Evolutionary conservation across 2,329 filamentous ascomycete genomes (phyloP), one percentile per base, ranked within the genome.

Genomic region (Aspergillus tubingensis): DNA sequence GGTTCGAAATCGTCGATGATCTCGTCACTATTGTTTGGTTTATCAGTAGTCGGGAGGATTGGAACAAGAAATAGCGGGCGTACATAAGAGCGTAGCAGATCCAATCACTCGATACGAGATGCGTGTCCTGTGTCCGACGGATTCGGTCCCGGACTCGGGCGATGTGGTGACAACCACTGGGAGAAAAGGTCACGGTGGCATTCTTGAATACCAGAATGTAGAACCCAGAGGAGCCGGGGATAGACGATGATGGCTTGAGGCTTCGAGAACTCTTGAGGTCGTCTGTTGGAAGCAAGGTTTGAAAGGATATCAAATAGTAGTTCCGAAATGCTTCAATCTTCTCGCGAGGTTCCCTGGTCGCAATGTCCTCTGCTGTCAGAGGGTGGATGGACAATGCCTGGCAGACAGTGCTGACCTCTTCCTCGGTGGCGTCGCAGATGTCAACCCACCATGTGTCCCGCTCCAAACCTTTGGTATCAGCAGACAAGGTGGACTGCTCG

Each of bases 21-120:
- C 72, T 98, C 91, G 76, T 99, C 95, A 72, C 89, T 91, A 60
- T 7, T 23, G 1, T 27, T 15, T 23, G 3, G 5, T 2, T 4
- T 3, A 10, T 36, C 2, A 30, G 39, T 41, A 25, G 5, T 10
- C 23, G 19, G 13, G 48, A 3, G 3, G 36, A 11, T 17, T 13
- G 7, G 8, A 10, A 51, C 21, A 62, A 10, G 13, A 15, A 6
- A 11, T 11, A 8, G 43, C 17, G 2, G 56, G 79, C 88, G 81
- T 81, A 92, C 89, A 98, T 97, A 67, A 99, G 82, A 36, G 95
- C 95, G 74, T 99, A 99, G 80, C 95, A 98, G 69, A 98, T 94
- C 93, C 95, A 99, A 78, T 98, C 95, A 67, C 92, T 92, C 70
- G 91, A 95, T 43, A 98, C 82, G 62, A 92, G 88, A 67, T 96